Conservation (phyloP, 352 stramenopile genomes). For the Globisporangium polare region DNA sequence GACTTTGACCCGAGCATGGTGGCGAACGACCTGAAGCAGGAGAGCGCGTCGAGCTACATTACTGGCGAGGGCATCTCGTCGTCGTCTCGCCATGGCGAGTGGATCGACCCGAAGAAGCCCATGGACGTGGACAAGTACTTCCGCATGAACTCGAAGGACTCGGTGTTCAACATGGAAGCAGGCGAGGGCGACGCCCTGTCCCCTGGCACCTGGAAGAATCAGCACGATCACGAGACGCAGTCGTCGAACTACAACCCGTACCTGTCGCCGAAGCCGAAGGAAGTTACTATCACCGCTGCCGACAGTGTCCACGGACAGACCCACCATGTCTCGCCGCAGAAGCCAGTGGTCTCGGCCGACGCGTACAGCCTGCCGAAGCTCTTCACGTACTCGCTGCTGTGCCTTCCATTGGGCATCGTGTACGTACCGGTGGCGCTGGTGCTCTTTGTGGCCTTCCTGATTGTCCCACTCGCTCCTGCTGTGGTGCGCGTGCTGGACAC, state of each 20-base stretch:
- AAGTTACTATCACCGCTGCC: background rate
- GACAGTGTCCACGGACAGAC: background rate
- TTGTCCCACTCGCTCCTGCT: conserved; percentile 42
- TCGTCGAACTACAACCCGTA: conserved; percentile 45
- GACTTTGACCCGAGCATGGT: conserved; percentile 15
- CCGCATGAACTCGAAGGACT: conserved; percentile 57
- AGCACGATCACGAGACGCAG: conserved; percentile 24
- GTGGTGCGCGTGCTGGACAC: conserved; percentile 60
- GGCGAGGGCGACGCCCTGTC: conserved; percentile 19
- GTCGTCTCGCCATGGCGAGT: conserved; percentile 23
- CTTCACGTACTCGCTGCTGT: conserved; percentile 53
- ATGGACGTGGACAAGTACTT: conserved; percentile 43
- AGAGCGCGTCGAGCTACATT: conserved; percentile 24
- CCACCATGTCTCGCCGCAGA: background rate
- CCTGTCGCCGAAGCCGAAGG: conserved; percentile 53
- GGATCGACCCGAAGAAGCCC: conserved; percentile 19
- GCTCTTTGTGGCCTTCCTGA: conserved; percentile 50
- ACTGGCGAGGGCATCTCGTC: conserved; percentile 33
- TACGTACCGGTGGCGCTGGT: conserved; percentile 56
- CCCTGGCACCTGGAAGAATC: conserved; percentile 8
- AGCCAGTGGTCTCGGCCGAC: conserved; percentile 13
- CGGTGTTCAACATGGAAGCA: conserved; percentile 36
- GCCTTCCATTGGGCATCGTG: conserved; percentile 49
- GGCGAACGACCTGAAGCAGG: conserved; percentile 4
- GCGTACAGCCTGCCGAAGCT: conserved; percentile 62